Evolutionary conservation across 495 filamentous ascomycete species (phyloP), one percentile per base, ranked within the genome.

Genomic region (Penicillium arizonense): DNA sequence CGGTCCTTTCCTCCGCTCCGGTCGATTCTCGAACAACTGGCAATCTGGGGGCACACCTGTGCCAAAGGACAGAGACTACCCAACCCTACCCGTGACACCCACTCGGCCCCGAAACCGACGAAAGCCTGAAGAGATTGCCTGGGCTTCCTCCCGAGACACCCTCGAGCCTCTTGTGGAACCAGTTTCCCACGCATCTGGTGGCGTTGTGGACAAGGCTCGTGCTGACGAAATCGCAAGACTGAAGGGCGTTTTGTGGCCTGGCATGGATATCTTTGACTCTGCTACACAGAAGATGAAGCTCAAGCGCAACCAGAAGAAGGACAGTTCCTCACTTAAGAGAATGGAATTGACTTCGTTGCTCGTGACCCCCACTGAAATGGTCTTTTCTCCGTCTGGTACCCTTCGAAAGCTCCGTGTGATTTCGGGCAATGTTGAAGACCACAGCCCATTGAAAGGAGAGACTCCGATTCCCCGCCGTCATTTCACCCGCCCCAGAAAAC

Each of bases 211-310:
- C 21, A 72, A 69, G 16, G 57, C 61, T 10, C 64, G 68, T 16
- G 58, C 67, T n/a, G 70, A 73, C 35, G 77, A 76, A 26, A 71
- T 75, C 20, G 47, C 64, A 39, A 63, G 69, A 44, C 73, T 96
- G 52, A 96, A 96, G 67, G 91, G 91, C 0, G 69, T 88, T 7
- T 64, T 81, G 41, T 95, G 83, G 77, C 88, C 88, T 4, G 91
- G 91, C 8, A 96, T 96, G 91, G 83, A 86, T 47, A 70, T 93
- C 16, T 96, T 95, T 60, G 91, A 96, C 63, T 87, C 90, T 10
- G 91, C 91, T 7, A 89, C 83, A 1, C 76, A 83, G 47, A 81
- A 87, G 42, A 87, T 87, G 76, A 86, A 86, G 61, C 82, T 87
- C 34, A 89, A 82, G 70, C 82, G 91, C 36, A 96, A 96, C 62